Evolutionary conservation across 352 stramenopile genomes (phyloP).

Genomic region (Globisporangium parvum): DNA sequence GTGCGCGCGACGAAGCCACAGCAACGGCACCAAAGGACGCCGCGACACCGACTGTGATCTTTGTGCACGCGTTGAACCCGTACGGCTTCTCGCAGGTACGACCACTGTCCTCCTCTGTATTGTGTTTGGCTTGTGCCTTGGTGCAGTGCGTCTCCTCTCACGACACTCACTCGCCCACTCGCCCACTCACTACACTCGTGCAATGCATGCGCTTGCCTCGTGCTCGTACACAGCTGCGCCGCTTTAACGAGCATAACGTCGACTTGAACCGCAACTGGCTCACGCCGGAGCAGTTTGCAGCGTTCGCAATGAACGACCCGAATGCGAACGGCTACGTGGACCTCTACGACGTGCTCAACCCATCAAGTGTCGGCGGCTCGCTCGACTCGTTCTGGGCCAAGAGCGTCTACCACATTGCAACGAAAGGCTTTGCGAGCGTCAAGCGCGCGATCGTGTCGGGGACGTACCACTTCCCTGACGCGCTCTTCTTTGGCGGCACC

Average conservation of each 20-base stretch:
- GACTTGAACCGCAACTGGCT: conserved; percentile 93
- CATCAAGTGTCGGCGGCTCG: conserved; percentile 14
- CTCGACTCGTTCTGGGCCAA: conserved; percentile 49
- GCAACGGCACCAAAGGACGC: conserved; percentile 5
- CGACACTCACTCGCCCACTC: not conserved
- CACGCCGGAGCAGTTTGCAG: conserved; percentile 40
- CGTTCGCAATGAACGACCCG: conserved; percentile 41
- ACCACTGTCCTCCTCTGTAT: no score
- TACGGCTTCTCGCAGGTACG: conserved; percentile 61
- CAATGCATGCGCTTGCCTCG: no score
- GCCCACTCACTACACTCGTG: no score
- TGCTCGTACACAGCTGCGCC: conserved; percentile 37
- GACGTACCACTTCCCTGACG: conserved; percentile 84
- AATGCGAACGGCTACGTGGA: conserved; percentile 80
- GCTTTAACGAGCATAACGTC: conserved; percentile 93
- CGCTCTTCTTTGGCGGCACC: conserved; percentile 84
- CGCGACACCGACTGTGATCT: conserved; percentile 42
- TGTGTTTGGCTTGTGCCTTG: not conserved
- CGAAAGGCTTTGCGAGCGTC: conserved; percentile 35
- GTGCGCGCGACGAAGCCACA: not conserved
- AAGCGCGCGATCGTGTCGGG: conserved; percentile 85
- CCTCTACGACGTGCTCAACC: conserved; percentile 68
- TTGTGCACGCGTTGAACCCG: conserved; percentile 85
- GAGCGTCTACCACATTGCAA: conserved; percentile 21
- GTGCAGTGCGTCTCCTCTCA: not conserved